Percentiles rank a stretch among this genome's conserved stretches.
These are phyloP conservation scores for Decorospora gaudefroyi DNA, from an alignment of 2,329 filamentous ascomycete species.

Conservation along the genomic window DNA sequence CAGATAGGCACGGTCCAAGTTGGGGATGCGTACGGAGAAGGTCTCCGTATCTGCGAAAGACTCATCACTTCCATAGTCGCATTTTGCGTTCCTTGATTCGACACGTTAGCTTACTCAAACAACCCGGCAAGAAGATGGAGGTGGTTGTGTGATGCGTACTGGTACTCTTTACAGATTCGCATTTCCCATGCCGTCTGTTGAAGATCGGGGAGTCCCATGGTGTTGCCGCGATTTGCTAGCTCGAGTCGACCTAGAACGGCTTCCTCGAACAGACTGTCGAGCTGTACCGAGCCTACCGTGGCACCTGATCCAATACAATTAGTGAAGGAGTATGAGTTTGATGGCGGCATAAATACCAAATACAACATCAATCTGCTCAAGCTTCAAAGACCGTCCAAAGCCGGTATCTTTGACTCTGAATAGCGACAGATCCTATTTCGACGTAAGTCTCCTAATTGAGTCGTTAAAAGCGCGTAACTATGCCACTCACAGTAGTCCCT, in stretches of 20 bases:
- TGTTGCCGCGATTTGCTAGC: slow-evolving; percentile 19
- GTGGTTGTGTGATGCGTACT: slow-evolving; percentile 19
- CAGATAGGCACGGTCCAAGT: slow-evolving; percentile 23
- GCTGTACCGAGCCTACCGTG: slow-evolving; percentile 44
- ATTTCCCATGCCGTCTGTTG: slow-evolving; percentile 45
- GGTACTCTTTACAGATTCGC: slow-evolving; percentile 45
- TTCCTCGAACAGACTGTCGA: slow-evolving; percentile 43
- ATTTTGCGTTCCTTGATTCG: slow-evolving; percentile 41
- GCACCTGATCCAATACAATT: slow-evolving; percentile 39
- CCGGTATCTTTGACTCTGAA: slow-evolving; percentile 38
- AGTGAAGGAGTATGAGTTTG: not conserved
- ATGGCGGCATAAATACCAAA: slow-evolving; percentile 27
- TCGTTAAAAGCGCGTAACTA: slow-evolving; percentile 27
- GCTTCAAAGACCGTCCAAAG: slow-evolving; percentile 28
- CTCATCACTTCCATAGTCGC: slow-evolving; percentile 38
- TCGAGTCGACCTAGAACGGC: slow-evolving; percentile 28
- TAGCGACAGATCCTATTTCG: slow-evolving; percentile 24
- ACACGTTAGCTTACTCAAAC: not conserved
- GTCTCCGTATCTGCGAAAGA: slow-evolving; percentile 31
- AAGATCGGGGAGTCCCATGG: slow-evolving; percentile 29
- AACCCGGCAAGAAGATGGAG: not conserved
- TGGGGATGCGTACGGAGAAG: slow-evolving; percentile 40
- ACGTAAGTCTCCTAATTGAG: not conserved
- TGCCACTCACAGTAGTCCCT: slow-evolving; percentile 53
- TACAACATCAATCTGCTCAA: slow-evolving; percentile 44